Conservation (phyloP, 1,284 basidiomycete genomes). For the Cutaneotrichosporon sp. region DNA sequence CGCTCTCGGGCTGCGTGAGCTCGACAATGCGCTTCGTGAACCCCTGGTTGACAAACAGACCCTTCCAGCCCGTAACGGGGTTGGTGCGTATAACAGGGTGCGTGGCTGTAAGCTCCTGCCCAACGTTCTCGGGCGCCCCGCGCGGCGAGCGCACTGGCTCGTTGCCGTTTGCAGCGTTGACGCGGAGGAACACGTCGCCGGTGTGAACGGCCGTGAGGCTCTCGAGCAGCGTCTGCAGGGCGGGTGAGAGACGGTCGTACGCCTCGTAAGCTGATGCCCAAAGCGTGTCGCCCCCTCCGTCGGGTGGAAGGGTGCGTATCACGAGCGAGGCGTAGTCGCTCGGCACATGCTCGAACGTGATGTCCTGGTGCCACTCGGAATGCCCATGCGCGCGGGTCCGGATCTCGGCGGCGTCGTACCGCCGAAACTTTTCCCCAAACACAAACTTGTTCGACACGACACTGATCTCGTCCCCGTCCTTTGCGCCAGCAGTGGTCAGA, state of each 20-base stretch:
- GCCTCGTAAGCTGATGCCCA: slow-evolving; percentile 57
- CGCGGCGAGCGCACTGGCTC: slow-evolving; percentile 30
- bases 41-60: slow-evolving; percentile 60
- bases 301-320: slow-evolving; percentile 56
- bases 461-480: slow-evolving; percentile 51
- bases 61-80: slow-evolving; percentile 72
- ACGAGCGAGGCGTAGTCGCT: slow-evolving; percentile 60
- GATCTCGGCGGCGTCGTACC: slow-evolving; percentile 4
- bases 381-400: slow-evolving; percentile 9
- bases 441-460: slow-evolving; percentile 50
- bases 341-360: slow-evolving; percentile 63
- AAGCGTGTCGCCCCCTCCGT: slow-evolving; percentile 47
- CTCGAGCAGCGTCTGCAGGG: slow-evolving; percentile 56
- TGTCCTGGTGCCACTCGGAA: slow-evolving; percentile 50
- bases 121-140: slow-evolving; percentile 59
- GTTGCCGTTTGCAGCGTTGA: slow-evolving; percentile 8
- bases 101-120: slow-evolving; percentile 57
- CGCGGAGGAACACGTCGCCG: slow-evolving; percentile 55
- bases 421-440: slow-evolving; percentile 34
- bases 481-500: slow-evolving; percentile 51
- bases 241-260: slow-evolving; percentile 59
- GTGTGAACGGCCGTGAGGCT: slow-evolving; percentile 57
- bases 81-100: slow-evolving; percentile 52
- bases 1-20: slow-evolving; percentile 56
- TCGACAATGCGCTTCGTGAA: slow-evolving; percentile 64